Conservation (phyloP, 306 rosid species). For the Castanopsis chinensis region DNA sequence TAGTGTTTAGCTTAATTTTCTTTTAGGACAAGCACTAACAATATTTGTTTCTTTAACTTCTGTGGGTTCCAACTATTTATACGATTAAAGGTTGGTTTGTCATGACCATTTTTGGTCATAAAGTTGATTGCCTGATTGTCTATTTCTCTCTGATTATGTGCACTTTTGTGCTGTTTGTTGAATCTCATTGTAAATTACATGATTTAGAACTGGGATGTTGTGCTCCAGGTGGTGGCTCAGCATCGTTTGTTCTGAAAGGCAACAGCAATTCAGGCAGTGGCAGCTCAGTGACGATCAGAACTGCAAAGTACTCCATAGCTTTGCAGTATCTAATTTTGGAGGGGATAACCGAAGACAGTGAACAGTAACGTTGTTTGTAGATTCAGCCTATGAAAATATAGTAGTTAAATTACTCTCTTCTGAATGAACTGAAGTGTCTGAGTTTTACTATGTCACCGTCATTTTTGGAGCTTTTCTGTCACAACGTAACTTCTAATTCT, state of each 20-base stretch:
- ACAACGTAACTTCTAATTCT: neutral
- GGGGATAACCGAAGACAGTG: constrained; percentile 41
- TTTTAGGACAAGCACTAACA: neutral
- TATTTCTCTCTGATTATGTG: neutral
- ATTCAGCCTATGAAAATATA: neutral
- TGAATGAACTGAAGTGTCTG: neutral
- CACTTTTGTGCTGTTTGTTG: neutral
- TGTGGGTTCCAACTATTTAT: constrained; percentile 50
- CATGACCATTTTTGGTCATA: neutral
- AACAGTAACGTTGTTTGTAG: neutral
- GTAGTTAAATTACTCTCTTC: neutral
- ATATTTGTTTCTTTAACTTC: neutral
- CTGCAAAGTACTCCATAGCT: constrained; percentile 73
- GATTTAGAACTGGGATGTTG: constrained; percentile 5
- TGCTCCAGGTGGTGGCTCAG: constrained; percentile 58
- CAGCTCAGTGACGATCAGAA: constrained; percentile 23
- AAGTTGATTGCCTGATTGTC: neutral
- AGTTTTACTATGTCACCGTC: neutral
- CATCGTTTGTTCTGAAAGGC: constrained; percentile 54
- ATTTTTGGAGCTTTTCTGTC: neutral
- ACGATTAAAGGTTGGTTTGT: constrained; percentile 56
- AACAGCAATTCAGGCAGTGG: constrained; percentile 28
- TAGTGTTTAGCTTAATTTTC: neutral
- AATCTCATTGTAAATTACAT: neutral
- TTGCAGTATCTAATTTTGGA: constrained; percentile 65